Conservation (phyloP, 768 basidiomycete species). For the Russula earlei region DNA sequence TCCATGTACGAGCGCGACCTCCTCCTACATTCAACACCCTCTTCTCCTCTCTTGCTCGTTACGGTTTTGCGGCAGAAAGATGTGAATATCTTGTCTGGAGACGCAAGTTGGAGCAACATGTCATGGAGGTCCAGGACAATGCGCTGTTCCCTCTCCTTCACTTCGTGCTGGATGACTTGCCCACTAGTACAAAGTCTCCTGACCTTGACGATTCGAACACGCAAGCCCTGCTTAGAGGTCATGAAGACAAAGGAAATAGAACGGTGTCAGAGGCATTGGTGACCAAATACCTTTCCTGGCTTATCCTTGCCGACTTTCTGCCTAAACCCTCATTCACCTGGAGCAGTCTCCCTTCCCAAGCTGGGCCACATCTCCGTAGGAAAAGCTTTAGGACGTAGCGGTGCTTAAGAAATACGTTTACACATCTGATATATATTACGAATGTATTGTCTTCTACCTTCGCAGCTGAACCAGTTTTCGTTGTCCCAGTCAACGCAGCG, state of each 20-base stretch:
- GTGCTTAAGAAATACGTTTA: slow-evolving; percentile 25
- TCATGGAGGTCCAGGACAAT: slow-evolving; percentile 90
- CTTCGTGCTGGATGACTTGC: slow-evolving; percentile 94
- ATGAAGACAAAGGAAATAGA: slow-evolving; percentile 30
- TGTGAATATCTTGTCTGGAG: slow-evolving; percentile 93
- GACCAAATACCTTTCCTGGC: slow-evolving; percentile 88
- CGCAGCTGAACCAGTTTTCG: too few species aligned
- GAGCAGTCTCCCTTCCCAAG: slow-evolving; percentile 40
- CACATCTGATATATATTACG: too few species aligned
- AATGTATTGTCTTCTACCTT: too few species aligned
- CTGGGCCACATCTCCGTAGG: slow-evolving; percentile 33
- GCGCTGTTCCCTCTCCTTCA: slow-evolving; percentile 95
- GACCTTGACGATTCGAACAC: slow-evolving; percentile 86
- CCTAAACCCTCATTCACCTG: slow-evolving; percentile 37
- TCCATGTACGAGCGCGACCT: slow-evolving; percentile 82
- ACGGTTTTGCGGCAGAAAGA: slow-evolving; percentile 70
- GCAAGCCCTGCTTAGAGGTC: slow-evolving; percentile 38
- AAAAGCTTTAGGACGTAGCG: slow-evolving; percentile 65
- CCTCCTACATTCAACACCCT: slow-evolving; percentile 84
- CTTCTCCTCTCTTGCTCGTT: slow-evolving; percentile 58
- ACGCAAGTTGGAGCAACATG: slow-evolving; percentile 86
- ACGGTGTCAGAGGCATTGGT: slow-evolving; percentile 72
- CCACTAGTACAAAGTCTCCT: slow-evolving; percentile 91
- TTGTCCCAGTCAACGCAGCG: neutral
- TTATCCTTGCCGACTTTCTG: slow-evolving; percentile 78